A percentile compares a stretch with the other conserved stretches of the same genome.
Evolutionary conservation across 306 rosid species (phyloP).

Genomic region (Dryas octopetala): DNA sequence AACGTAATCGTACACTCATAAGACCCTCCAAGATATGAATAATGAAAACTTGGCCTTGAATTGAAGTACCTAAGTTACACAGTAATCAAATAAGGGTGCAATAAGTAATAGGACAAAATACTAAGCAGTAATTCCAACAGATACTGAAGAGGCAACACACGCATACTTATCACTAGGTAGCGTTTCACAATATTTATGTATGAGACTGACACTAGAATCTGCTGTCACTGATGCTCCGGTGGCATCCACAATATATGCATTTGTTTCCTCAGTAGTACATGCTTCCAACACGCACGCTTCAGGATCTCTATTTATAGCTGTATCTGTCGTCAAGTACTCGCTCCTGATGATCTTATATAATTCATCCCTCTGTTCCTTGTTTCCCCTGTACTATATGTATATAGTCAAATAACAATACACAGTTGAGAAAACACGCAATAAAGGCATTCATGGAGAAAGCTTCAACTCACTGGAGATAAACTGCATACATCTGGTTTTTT

Average conservation of each 20-base stretch:
- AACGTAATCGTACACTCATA: constrained; percentile 54
- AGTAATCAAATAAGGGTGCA: constrained; percentile 27
- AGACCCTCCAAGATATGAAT: constrained; percentile 42
- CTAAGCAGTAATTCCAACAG: not conserved
- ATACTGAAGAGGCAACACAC: constrained; percentile 19
- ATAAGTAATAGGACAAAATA: not conserved
- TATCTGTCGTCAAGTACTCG: constrained; percentile 68
- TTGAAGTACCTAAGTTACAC: constrained; percentile 50
- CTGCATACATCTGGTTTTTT: not conserved
- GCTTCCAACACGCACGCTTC: constrained; percentile 36
- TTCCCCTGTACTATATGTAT: constrained; percentile 59
- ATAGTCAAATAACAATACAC: not conserved
- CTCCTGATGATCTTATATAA: constrained; percentile 73
- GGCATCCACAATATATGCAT: constrained; percentile 54
- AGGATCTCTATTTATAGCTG: constrained; percentile 54
- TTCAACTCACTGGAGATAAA: not conserved
- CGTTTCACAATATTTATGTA: constrained; percentile 66
- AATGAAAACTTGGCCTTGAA: constrained; percentile 55
- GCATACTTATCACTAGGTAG: constrained; percentile 71
- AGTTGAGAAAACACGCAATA: not conserved
- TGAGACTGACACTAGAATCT: constrained; percentile 64
- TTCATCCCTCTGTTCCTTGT: constrained; percentile 63
- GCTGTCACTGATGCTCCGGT: constrained; percentile 74
- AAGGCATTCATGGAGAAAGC: constrained; percentile 1
- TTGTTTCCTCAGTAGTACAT: constrained; percentile 32